Percentiles rank a stretch among this genome's conserved stretches.
These are phyloP conservation scores for Aspergillus tamarii DNA, from an alignment of 2,329 filamentous ascomycete genomes.

Conservation along the genomic window DNA sequence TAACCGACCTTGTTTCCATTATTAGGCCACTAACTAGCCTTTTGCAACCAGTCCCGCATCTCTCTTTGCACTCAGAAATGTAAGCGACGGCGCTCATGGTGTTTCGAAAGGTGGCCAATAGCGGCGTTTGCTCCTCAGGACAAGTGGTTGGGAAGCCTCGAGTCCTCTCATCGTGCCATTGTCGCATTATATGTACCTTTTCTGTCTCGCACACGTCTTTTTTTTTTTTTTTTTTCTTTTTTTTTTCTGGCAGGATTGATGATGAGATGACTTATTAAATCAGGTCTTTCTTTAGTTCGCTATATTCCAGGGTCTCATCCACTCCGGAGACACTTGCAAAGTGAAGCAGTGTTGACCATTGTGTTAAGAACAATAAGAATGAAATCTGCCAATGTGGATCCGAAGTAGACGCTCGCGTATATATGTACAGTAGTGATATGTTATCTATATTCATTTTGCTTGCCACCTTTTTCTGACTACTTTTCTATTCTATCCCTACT, in stretches of 20 bases:
- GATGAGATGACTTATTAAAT: constrained; percentile 31
- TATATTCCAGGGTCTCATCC: background rate
- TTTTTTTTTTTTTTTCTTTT: constrained; percentile 14
- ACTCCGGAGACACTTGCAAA: constrained; percentile 5
- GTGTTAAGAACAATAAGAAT: constrained; percentile 7
- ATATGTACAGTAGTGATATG: background rate
- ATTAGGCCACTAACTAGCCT: background rate
- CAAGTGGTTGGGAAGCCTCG: constrained; percentile 4
- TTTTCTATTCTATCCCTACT: too few relatives aligned
- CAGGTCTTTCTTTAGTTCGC: constrained; percentile 10
- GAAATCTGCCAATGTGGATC: constrained; percentile 10
- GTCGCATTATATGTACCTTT: constrained; percentile 10
- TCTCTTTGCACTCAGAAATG: constrained; percentile 22
- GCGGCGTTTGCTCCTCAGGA: constrained; percentile 25
- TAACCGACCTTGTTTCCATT: constrained; percentile 9
- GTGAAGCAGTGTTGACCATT: constrained; percentile 1
- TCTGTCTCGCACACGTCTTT: constrained; percentile 14
- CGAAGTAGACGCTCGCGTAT: constrained; percentile 11
- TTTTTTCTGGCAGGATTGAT: constrained; percentile 25
- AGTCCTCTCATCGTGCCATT: constrained; percentile 8
- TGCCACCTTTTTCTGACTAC: too few relatives aligned
- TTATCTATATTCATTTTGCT: too few relatives aligned
- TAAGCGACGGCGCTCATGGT: constrained; percentile 39
- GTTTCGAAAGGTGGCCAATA: constrained; percentile 26
- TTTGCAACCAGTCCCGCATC: constrained; percentile 11